Percentiles rank a stretch among this genome's conserved stretches.
Conservation (phyloP, 106 monocot genomes). For the Phalaenopsis equestris region DNA sequence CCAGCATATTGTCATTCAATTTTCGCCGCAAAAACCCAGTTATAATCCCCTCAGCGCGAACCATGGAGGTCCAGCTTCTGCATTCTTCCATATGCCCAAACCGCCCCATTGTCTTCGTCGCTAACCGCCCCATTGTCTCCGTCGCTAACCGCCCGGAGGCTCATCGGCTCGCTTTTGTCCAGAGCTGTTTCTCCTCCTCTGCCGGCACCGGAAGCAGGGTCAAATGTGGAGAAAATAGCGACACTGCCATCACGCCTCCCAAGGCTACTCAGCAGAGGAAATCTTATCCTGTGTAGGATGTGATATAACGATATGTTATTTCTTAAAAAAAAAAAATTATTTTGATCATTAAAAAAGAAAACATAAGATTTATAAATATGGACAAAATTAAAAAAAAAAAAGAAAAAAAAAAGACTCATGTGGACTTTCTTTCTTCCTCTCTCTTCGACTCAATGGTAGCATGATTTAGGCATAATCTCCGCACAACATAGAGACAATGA, state of each 20-base stretch:
- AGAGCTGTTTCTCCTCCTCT: conserved; percentile 12
- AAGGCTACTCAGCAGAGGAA: conserved; percentile 20
- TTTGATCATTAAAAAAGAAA: no score
- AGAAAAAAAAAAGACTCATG: no score
- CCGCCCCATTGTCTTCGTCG: conserved; percentile 1
- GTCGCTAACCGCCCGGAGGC: conserved; percentile 6
- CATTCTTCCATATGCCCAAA: neutral
- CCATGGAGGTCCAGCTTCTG: neutral
- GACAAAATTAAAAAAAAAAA: no score
- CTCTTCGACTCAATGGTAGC: no score
- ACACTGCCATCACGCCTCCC: neutral
- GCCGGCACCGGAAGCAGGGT: conserved; percentile 9
- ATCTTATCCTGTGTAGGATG: conserved; percentile 76
- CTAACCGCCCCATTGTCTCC: no score
- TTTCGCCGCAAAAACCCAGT: neutral
- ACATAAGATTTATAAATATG: no score
- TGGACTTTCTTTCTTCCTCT: no score
- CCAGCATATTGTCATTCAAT: neutral
- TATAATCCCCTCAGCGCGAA: neutral
- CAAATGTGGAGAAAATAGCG: neutral
- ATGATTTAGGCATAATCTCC: no score
- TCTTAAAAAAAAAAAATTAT: no score
- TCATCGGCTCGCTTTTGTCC: conserved; percentile 9
- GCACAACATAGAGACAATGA: no score
- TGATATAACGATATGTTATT: no score